Base-by-base conservation (phyloP, 768 basidiomycete genomes). In the Hypholoma sublateritium region DNA sequence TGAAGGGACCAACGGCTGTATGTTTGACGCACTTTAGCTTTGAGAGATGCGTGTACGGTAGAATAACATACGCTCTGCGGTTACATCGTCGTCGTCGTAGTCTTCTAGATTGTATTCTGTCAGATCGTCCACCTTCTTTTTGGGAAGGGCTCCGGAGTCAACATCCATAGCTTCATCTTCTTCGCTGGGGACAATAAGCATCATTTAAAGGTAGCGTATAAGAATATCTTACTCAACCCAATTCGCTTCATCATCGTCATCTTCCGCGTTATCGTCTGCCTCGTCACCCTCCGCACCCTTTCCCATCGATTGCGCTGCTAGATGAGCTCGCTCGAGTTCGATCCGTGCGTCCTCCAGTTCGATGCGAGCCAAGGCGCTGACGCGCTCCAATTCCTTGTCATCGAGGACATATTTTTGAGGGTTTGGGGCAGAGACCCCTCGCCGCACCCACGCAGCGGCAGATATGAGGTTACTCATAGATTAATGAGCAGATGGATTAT, bases 401-500 rank as follows among this genome's bases (percentile, higher is more conserved):
- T 97, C 93, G 28, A 98, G 85, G 50, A 89, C 80, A 71, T 98
- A 98, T 76, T 91, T 93, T 67, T 77, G 73, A 1, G 97, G 96
- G 62, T 94, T 81, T 45, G 79, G 80, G 3, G 79, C 76, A 2
- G 95, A 77, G 16, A 86, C 83, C 8, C 97, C 95, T 52, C 90
- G 82, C 60, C 85, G 85, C 24, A 97, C 89, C 93, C 89, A 91
- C 55, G 87, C 75, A 43, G 88, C 79, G 51, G 82, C 79, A 50
- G 89, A 91, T 70, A 91, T 89, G 72, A 91, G 81, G 69, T 79
- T 86, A 70, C 83, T 88, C 88, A 89, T 90, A 65, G 62, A 57
- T 35, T 42, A 48, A 46, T 42, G 17, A 45, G 5, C 12, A 4
- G 24, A 46, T 53, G 12, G 39, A 45, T 35, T n/a, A 19, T 34